phyloP scores from a whole-genome alignment of 768 basidiomycete species.

The Termitomyces sp. region DNA sequence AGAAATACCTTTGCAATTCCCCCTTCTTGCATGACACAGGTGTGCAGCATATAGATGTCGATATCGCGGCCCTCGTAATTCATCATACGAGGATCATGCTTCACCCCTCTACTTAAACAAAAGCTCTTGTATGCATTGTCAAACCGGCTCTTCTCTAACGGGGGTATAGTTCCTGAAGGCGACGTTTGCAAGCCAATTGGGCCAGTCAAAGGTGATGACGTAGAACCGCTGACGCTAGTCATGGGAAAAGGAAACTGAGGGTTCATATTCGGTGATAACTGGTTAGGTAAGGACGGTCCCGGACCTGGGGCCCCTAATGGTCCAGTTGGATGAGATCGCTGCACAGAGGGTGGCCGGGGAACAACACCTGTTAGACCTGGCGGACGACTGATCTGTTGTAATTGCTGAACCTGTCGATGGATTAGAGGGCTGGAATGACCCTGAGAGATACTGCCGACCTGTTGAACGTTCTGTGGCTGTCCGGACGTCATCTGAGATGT shows the following conservation, averaged over 20 bases:
- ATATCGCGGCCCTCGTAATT: slow-evolving; percentile 48
- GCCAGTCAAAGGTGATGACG: slow-evolving; percentile 10
- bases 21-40: slow-evolving; percentile 52
- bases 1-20: slow-evolving; percentile 38
- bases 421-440: slow-evolving; percentile 25
- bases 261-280: slow-evolving; percentile 27
- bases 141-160: slow-evolving; percentile 48
- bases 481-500: slow-evolving; percentile 2
- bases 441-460: slow-evolving; percentile 5
- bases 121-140: slow-evolving; percentile 45
- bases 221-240: slow-evolving; percentile 2
- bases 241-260: slow-evolving; percentile 19
- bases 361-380: slow-evolving; percentile 21
- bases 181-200: slow-evolving; percentile 4
- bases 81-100: slow-evolving; percentile 34
- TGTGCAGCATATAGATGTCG: slow-evolving; percentile 57
- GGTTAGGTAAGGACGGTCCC: slow-evolving; percentile 21
- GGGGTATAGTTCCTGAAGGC: slow-evolving; percentile 18
- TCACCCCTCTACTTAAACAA: slow-evolving; percentile 34
- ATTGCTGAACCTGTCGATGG: slow-evolving; percentile 20
- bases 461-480: slow-evolving; percentile 6
- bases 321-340: slow-evolving; percentile 27
- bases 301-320: slow-evolving; percentile 1
- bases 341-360: slow-evolving; percentile 30
- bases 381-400: slow-evolving; percentile 20